Evolutionary conservation across 305 asterid genomes (phyloP), one percentile per base, ranked within the genome.

Genomic region (Fraxinus nigra): DNA sequence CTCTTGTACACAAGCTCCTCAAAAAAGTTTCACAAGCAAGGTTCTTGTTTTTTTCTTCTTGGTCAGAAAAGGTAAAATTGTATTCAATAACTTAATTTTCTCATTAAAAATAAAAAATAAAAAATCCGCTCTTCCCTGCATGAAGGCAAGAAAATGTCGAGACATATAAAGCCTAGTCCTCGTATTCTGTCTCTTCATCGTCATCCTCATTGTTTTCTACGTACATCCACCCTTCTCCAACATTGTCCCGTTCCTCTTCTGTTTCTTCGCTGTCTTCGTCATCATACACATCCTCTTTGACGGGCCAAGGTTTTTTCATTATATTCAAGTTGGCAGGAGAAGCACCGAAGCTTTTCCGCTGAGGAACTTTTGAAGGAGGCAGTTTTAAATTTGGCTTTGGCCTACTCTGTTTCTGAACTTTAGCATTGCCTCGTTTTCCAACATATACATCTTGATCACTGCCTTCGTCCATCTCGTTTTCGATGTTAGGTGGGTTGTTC

Each of bases 211-310:
- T 91, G 70, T 90, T 87, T 6, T 83, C 92, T 7, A 87, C 91
- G 48, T 92, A 92, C 86, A 92, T 89, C 98, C 97, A 93, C 38
- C 92, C 97, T 4, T 90, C 98, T 43, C 88, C 93, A 0, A 88
- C 85, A 76, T 92, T 93, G 10, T 95, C 98, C 3, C 97, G 81
- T 80, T 95, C 99, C 91, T 95, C 99, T 79, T 95, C 99, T 0
- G 99, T 95, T 85, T 95, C 98, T 85, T 95, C 99, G 72, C 99
- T 95, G 85, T 95, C 99, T 85, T 95, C 98, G 51, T 92, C 99
- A 5, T 92, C 92, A 7, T 84, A 92, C 11, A 81, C 80, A 43
- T 89, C 96, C 83, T 93, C 97, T 78, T 93, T 92, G 59, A 83
- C 83, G 0, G 90, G 93, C 95, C 96, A 89, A 32, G 89, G 85